Evolutionary conservation across 768 basidiomycete species (phyloP), one percentile per base, ranked within the genome.

Genomic region (Suillus brevipes): DNA sequence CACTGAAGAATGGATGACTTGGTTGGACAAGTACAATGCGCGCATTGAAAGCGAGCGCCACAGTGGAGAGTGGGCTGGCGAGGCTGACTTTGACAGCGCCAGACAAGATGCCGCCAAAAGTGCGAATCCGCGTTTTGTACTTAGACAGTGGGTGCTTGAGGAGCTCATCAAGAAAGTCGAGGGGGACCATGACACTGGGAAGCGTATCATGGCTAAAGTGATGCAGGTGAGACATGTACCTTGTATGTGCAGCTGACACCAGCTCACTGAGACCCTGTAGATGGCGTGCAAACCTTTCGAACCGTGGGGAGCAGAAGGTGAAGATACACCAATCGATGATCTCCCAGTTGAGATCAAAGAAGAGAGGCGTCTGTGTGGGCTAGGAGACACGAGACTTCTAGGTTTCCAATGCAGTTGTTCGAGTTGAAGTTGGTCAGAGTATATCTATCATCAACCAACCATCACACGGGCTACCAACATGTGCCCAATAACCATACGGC

Each of bases 361-460:
- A 68, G 94, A 94, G 73, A 80, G 87, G 64, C 81, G 90, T 66
- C 86, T 87, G 67, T 97, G 95, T 75, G 87, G 89, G 14, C 78
- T 94, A 61, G 95, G 95, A 9, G 88, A 87, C 52, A 86, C 80
- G 74, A 83, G 78, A 67, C 83, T 94, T 85, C 77, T 96, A 42
- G 95, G 95, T 1, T 95, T 96, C 78, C 94, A 96, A 75, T 97
- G 95, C 75, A 95, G 93, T 69, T 96, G 95, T 73, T 95, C 94
- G 25, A 95, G 92, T 76, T 94, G 74, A 82, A 66, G 47, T 58
- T 36, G 13, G 13, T 23, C 25, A 59, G 25, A 23, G 12, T 13
- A 31, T 59, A 20, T 31, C 25, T 31, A 31, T 59, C 13, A 20
- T 59, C 57, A 42, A 40, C 18, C 18, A 59, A 28, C 25, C 14